Evolutionary conservation across 768 basidiomycete species (phyloP).

Genomic region (Hemileccinum impolitum): DNA sequence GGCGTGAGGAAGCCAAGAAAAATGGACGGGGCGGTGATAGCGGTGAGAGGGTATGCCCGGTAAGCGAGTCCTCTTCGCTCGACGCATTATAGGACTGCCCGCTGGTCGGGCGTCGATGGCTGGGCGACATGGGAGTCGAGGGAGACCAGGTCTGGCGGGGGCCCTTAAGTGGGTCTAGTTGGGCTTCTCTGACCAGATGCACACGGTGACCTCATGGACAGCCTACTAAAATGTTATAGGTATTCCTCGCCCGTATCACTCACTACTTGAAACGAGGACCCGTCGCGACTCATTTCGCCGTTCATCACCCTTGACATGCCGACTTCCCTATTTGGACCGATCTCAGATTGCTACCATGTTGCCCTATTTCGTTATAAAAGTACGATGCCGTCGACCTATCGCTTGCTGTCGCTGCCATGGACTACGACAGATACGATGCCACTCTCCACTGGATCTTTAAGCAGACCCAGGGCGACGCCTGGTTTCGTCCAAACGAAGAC

Average conservation of each 20-base stretch:
- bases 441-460: constrained; percentile 30
- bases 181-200: neutral
- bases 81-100: constrained; percentile 15
- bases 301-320: neutral
- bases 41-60: constrained; percentile 11
- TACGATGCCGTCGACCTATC: neutral
- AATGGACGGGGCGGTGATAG: constrained; percentile 36
- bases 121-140: constrained; percentile 11
- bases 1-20: constrained; percentile 30
- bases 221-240: constrained; percentile 1
- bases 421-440: constrained; percentile 35
- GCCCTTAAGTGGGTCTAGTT: constrained; percentile 7
- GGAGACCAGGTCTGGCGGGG: neutral
- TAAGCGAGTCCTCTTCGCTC: constrained; percentile 28
- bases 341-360: constrained; percentile 12
- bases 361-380: constrained; percentile 6
- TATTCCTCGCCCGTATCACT: neutral
- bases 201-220: constrained; percentile 1
- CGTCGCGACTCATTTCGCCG: neutral
- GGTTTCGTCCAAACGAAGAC: constrained; percentile 52
- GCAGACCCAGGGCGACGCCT: constrained; percentile 44
- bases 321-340: constrained; percentile 5
- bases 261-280: constrained; percentile 7
- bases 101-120: constrained; percentile 11
- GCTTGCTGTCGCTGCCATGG: constrained; percentile 21